These are phyloP conservation scores for Citrullus mucosospermus DNA, from an alignment of 306 rosid species.

Conservation along the genomic window DNA sequence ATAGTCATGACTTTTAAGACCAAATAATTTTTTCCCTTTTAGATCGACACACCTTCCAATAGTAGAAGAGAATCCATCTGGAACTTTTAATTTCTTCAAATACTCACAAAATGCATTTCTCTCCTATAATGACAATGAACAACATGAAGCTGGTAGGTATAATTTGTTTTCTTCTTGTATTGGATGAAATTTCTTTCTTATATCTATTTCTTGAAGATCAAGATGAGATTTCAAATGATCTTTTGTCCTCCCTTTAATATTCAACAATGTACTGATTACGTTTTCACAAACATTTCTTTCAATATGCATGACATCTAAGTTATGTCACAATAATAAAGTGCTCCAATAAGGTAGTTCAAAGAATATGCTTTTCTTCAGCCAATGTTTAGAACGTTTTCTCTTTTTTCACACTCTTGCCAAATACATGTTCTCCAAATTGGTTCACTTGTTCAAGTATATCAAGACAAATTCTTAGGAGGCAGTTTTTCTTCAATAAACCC, in stretches of 20 bases:
- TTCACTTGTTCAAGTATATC: no score
- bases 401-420: no score
- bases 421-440: no score
- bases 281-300: background rate
- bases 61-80: background rate
- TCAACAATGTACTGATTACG: background rate
- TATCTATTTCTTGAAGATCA: background rate
- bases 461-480: no score
- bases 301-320: background rate
- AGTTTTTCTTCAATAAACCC: background rate
- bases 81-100: background rate
- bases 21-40: background rate
- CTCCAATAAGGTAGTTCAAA: background rate
- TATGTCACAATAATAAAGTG: background rate
- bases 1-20: no score
- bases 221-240: background rate
- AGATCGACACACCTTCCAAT: background rate
- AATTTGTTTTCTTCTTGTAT: background rate
- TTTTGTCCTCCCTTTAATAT: background rate
- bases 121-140: background rate
- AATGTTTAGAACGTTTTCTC: background rate
- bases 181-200: background rate
- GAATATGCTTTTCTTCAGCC: background rate
- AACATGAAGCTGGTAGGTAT: background rate
- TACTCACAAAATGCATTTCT: background rate